These are phyloP conservation scores for Leccinum subtestaceum DNA, from an alignment of 768 basidiomycete genomes.

Conservation along the genomic window DNA sequence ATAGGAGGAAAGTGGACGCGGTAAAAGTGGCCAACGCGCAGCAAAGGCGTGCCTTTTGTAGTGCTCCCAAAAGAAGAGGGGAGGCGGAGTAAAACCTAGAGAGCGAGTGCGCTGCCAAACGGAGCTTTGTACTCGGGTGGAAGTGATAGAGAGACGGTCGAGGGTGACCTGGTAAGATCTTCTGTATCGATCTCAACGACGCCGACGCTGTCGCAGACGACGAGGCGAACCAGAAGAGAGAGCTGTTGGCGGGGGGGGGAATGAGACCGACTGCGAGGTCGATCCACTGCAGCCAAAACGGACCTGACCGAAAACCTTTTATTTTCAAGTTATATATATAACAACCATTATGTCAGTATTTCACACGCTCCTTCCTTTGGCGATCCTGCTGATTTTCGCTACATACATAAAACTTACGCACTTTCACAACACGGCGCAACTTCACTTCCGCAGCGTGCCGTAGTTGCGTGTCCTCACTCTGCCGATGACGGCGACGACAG, in stretches of 20 bases:
- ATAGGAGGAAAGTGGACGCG: slow-evolving; percentile 29
- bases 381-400: neutral
- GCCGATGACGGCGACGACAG: slow-evolving; percentile 5
- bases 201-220: slow-evolving; percentile 43
- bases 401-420: slow-evolving; percentile 8
- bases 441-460: slow-evolving; percentile 1
- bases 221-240: slow-evolving; percentile 31
- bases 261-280: slow-evolving; percentile 46
- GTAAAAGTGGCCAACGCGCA: slow-evolving; percentile 75
- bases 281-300: slow-evolving; percentile 41
- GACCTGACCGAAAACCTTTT: slow-evolving; percentile 16
- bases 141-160: slow-evolving; percentile 10
- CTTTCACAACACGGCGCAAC: neutral
- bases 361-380: slow-evolving; percentile 20
- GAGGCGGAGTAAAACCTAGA: slow-evolving; percentile 20
- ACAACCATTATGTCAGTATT: slow-evolving; percentile 23
- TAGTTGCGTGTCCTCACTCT: slow-evolving; percentile 11
- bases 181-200: slow-evolving; percentile 39
- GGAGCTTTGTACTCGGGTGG: slow-evolving; percentile 17
- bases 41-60: slow-evolving; percentile 90
- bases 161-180: slow-evolving; percentile 27
- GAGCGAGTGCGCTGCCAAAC: slow-evolving; percentile 11
- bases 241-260: slow-evolving; percentile 30
- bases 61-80: slow-evolving; percentile 34
- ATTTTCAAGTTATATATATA: slow-evolving; percentile 29